Evolutionary conservation across 1,139 yeast genomes (phyloP), one percentile per base, ranked within the genome.

Genomic region (Groenewaldozyma auringiensis): DNA sequence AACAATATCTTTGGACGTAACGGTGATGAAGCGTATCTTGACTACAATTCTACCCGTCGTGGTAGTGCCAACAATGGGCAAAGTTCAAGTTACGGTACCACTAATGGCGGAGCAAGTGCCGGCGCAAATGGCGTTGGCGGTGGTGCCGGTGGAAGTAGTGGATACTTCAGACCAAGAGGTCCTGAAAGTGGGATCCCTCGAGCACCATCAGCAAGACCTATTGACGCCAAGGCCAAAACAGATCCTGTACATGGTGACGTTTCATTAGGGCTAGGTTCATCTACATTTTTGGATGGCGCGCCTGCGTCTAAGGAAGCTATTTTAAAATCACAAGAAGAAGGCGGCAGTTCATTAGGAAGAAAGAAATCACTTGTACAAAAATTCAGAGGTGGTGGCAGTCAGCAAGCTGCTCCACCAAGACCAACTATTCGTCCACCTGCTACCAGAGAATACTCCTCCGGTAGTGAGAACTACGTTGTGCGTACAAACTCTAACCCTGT

Each of bases 281-380:
- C 95, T 1, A 92, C 98, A 0, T 92, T 92, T 62, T 65, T 92
- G 53, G 97, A 92, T 63, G 98, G 98, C 33, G 94, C 97, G 0
- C 97, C 97, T 16, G 98, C 96, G 2, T 81, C 95, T 25, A 67
- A 70, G 16, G 67, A 65, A 4, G 74, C 77, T n/a, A 66, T 67
- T 29, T 59, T 57, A 41, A 68, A 69, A 44, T 71, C 70, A 22
- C 60, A 64, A 8, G 56, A 55, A 40, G 54, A 60, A 25, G 48
- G 47, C 50, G 58, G 44, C 42, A 62, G 45, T 18, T 47, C 50
- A 9, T 50, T 64, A 37, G 61, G 64, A 6, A 50, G 68, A 37
- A 85, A 84, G 65, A 86, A 86, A 69, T 82, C 94, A 9, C 62
- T 84, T 43, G 86, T 77, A 8, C 86, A 82, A 62, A 71, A 86